Evolutionary conservation across 1,284 basidiomycete genomes (phyloP).

Genomic region (Rhizopogon parksii): DNA sequence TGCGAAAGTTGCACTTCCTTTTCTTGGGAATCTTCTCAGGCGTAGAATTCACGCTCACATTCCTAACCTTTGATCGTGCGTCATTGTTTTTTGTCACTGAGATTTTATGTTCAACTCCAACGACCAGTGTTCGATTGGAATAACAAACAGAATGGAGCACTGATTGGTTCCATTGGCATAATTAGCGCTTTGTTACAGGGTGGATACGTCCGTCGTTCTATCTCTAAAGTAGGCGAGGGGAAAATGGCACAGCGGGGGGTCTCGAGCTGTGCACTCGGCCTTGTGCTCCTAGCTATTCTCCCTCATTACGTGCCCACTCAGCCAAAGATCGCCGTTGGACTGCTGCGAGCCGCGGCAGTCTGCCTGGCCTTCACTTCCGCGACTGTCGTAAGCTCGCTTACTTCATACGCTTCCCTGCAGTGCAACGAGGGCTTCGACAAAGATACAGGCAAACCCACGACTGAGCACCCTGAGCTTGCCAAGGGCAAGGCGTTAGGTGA

Average conservation of each 20-base stretch:
- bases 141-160: conserved; percentile 82
- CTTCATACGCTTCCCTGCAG: conserved; percentile 78
- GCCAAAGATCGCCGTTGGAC: conserved; percentile 41
- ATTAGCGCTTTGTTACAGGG: conserved; percentile 84
- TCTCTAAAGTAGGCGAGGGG: conserved; percentile 65
- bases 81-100: conserved; percentile 11
- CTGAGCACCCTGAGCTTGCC: conserved; percentile 58
- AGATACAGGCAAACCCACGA: conserved; percentile 46
- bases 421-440: conserved; percentile 67
- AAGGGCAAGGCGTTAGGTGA: conserved; percentile 81
- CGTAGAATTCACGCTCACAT: conserved; percentile 87
- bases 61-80: conserved; percentile 81
- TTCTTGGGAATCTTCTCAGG: conserved; percentile 88
- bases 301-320: conserved; percentile 47
- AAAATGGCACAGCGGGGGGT: conserved; percentile 76
- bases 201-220: conserved; percentile 78
- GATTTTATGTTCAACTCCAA: not conserved
- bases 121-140: conserved; percentile 75
- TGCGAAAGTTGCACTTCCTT: conserved; percentile 68
- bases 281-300: conserved; percentile 63
- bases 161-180: conserved; percentile 84
- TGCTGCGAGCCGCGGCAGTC: conserved; percentile 70
- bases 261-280: conserved; percentile 59
- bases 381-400: conserved; percentile 86
- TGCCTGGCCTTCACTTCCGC: conserved; percentile 87